phyloP scores from a whole-genome alignment of 1,139 yeast genomes.

The Magnusiomyces starmeri region DNA sequence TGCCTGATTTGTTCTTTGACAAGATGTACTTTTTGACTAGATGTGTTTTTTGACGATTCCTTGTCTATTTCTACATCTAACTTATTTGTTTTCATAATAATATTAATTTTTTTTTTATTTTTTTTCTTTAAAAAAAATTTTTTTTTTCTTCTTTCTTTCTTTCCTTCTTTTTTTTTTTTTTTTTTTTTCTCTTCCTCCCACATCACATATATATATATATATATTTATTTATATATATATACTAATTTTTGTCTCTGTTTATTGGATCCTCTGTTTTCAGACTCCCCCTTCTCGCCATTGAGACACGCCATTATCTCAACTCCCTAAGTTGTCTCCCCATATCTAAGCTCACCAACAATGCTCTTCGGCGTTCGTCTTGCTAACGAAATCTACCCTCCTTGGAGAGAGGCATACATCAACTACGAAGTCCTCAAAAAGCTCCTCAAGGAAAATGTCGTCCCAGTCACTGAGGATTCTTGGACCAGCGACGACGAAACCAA shows the following conservation, averaged over 20 bases:
- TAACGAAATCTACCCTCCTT: conserved; percentile 76
- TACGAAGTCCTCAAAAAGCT: conserved; percentile 75
- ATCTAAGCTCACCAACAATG: conserved; percentile 40
- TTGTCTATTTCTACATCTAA: not conserved
- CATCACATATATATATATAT: not conserved
- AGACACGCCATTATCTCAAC: too few relatives aligned
- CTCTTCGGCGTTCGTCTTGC: conserved; percentile 78
- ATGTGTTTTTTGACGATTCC: not conserved
- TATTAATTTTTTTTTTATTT: not conserved
- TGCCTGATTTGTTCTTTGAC: too few relatives aligned
- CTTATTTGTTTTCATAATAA: not conserved
- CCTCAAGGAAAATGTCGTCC: conserved; percentile 67
- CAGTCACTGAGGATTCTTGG: conserved; percentile 42
- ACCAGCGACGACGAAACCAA: conserved; percentile 72
- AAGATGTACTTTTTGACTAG: too few relatives aligned
- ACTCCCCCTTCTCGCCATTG: not conserved
- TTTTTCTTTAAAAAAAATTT: not conserved
- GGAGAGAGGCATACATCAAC: conserved; percentile 77
- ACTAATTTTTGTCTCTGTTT: conserved; percentile 6
- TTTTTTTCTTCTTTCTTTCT: not conserved
- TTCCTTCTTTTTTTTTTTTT: not conserved
- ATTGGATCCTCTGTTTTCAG: not conserved
- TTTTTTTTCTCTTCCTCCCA: not conserved
- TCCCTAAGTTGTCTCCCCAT: too few relatives aligned
- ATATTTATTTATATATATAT: not conserved